Percentiles rank a stretch among this genome's conserved stretches.
phyloP scores from a whole-genome alignment of 2,329 filamentous ascomycete genomes.

The Nemania sp. region DNA sequence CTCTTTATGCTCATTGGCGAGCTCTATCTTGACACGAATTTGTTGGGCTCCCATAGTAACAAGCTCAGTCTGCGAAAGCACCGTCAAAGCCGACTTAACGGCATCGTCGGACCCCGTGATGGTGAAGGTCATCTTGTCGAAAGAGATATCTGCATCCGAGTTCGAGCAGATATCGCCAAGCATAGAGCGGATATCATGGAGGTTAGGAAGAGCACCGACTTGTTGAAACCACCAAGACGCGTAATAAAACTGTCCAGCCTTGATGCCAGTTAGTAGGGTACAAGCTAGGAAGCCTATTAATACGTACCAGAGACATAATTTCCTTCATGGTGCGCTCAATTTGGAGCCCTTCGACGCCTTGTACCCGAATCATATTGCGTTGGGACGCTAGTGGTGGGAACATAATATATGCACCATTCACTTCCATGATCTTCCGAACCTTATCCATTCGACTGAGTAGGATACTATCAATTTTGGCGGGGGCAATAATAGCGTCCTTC shows the following conservation, averaged over 20 bases:
- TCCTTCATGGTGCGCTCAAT: conserved; percentile 95
- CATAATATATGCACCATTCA: conserved; percentile 93
- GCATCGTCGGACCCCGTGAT: conserved; percentile 96
- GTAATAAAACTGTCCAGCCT: conserved; percentile 98
- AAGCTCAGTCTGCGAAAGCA: conserved; percentile 92
- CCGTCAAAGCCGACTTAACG: conserved; percentile 93
- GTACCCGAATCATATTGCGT: conserved; percentile 86
- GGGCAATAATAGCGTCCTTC: conserved; percentile 91
- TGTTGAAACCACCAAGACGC: conserved; percentile 95
- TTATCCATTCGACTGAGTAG: conserved; percentile 92
- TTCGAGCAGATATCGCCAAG: conserved; percentile 96
- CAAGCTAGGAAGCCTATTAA: not conserved
- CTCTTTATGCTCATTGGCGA: conserved; percentile 99
- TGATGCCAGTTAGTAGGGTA: conserved; percentile 47
- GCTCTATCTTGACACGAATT: conserved; percentile 97
- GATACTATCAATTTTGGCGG: conserved; percentile 95
- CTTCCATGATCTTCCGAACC: conserved; percentile 96
- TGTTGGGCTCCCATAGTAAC: conserved; percentile 80
- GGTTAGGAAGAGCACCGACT: conserved; percentile 73
- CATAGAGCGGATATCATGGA: conserved; percentile 87
- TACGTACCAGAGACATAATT: conserved; percentile 88
- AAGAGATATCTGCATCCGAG: conserved; percentile 93
- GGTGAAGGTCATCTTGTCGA: conserved; percentile 93
- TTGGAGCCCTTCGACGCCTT: conserved; percentile 92
- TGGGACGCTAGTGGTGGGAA: conserved; percentile 90